These are phyloP conservation scores for Dendrobium chrysotoxum DNA, from an alignment of 106 monocot genomes.

Conservation along the genomic window DNA sequence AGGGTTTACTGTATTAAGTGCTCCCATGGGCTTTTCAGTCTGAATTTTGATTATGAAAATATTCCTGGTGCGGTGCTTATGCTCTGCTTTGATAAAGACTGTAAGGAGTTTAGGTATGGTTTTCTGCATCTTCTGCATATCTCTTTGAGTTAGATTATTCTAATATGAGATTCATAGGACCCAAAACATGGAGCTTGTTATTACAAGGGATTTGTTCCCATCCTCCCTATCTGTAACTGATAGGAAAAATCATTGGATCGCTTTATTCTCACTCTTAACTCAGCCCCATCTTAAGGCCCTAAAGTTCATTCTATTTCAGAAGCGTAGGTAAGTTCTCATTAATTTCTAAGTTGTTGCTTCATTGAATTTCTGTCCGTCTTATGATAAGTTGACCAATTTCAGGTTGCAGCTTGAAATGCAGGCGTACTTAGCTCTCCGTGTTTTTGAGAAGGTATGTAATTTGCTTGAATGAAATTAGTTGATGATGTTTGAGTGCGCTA, in stretches of 20 bases:
- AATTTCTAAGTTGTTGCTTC: neutral
- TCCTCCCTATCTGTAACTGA: constrained; percentile 57
- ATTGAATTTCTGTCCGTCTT: neutral
- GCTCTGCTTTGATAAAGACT: constrained; percentile 80
- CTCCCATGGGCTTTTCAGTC: constrained; percentile 38
- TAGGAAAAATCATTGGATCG: constrained; percentile 63
- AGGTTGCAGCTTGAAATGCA: constrained; percentile 81
- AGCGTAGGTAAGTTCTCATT: constrained; percentile 44
- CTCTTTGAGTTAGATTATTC: neutral
- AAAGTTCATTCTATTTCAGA: constrained; percentile 54
- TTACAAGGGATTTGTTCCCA: constrained; percentile 81
- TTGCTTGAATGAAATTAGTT: neutral
- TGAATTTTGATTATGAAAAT: constrained; percentile 60
- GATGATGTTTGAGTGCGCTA: neutral
- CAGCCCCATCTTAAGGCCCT: constrained; percentile 56
- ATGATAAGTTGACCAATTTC: constrained; percentile 7
- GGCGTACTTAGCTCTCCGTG: constrained; percentile 50
- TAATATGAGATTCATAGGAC: constrained; percentile 33
- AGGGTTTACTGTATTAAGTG: constrained; percentile 62
- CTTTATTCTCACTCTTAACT: constrained; percentile 61
- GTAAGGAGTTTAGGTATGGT: constrained; percentile 71
- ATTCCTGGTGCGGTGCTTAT: constrained; percentile 75
- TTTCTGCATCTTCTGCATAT: constrained; percentile 3
- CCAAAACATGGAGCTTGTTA: constrained; percentile 70
- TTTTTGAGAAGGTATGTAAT: constrained; percentile 50